phyloP scores from a whole-genome alignment of 2,329 filamentous ascomycete genomes.

The Teratosphaeria viscida region DNA sequence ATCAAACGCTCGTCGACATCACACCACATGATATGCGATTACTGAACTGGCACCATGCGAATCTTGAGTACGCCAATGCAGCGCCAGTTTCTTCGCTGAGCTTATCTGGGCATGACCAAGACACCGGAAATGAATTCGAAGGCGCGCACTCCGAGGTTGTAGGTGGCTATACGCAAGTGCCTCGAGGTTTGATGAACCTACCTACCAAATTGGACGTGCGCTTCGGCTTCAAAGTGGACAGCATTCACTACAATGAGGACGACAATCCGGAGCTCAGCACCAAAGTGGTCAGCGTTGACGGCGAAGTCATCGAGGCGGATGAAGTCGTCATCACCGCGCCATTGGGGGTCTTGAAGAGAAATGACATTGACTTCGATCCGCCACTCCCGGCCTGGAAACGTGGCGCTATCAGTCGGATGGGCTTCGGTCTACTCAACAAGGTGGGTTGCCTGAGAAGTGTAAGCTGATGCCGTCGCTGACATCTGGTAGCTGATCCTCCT shows the following conservation, averaged over 20 bases:
- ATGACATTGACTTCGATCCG: constrained; percentile 73
- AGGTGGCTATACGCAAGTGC: constrained; percentile 87
- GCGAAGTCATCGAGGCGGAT: constrained; percentile 69
- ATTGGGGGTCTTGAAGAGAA: constrained; percentile 81
- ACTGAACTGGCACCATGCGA: constrained; percentile 97
- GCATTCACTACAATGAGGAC: constrained; percentile 50
- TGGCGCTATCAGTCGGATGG: constrained; percentile 69
- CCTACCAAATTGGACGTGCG: constrained; percentile 69
- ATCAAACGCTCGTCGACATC: constrained; percentile 70
- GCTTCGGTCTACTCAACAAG: constrained; percentile 92
- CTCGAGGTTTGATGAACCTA: constrained; percentile 70
- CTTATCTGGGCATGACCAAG: constrained; percentile 88
- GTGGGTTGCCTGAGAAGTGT: constrained; percentile 24
- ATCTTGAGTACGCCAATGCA: constrained; percentile 95
- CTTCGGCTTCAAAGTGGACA: constrained; percentile 61
- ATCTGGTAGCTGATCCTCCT: constrained; percentile 58
- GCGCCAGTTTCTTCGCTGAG: constrained; percentile 79
- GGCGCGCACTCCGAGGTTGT: constrained; percentile 87
- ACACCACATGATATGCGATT: constrained; percentile 79
- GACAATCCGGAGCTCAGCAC: constrained; percentile 33
- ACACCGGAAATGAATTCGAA: constrained; percentile 95
- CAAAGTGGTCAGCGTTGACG: constrained; percentile 65
- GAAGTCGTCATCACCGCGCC: constrained; percentile 84
- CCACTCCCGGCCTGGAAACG: constrained; percentile 79
- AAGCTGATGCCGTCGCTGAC: constrained; percentile 5